Evolutionary conservation across 768 basidiomycete genomes (phyloP), one percentile per base, ranked within the genome.

Genomic region (Suillus clintonianus): DNA sequence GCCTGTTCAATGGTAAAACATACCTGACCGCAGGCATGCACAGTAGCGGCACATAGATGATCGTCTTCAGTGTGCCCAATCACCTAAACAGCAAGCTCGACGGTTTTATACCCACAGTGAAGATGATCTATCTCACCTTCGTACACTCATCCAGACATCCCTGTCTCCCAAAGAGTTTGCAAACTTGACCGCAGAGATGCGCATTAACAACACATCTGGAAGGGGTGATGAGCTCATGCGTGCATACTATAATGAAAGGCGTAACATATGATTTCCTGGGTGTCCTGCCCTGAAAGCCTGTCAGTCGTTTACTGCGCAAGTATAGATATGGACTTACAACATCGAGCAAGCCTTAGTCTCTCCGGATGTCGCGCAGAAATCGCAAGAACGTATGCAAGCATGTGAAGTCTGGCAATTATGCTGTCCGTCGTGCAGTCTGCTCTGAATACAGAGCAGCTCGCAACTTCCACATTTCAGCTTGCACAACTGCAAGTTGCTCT

Each of bases 21-120:
- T 62, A 82, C 88, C 79, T 81, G 72, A 30, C 86, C 87, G 61
- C 88, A 89, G 43, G 80, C 81, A 64, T 89, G 88, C 1, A 80
- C 67, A 22, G 74, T 71, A 4, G 86, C 84, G 0, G 85, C 80
- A 65, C 87, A 89, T 58, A 81, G 63, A 66, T 89, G 88, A 9
- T 80, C 81, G 0, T 78, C 79, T 10, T 80, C 86, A 2, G 59
- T 43, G 60, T 88, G 87, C 22, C 78, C 79, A 4, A 78, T 76
- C 5, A 82, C 74, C 86, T 89, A 65, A 8, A 53, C 17, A 5
- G n/a, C 10, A 14, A 32, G 4, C 13, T 34, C 15, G 4, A 24
- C 9, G 19, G n/a, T 24, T 39, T 7, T 22, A 13, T 45, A 13
- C 55, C 10, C 56, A n/a, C 15, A 4, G 37, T 30, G 24, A n/a